A percentile compares a stretch with the other conserved stretches of the same genome.
Evolutionary conservation across 805 yeast species (phyloP).

Genomic region (Kazachstania viticola): DNA sequence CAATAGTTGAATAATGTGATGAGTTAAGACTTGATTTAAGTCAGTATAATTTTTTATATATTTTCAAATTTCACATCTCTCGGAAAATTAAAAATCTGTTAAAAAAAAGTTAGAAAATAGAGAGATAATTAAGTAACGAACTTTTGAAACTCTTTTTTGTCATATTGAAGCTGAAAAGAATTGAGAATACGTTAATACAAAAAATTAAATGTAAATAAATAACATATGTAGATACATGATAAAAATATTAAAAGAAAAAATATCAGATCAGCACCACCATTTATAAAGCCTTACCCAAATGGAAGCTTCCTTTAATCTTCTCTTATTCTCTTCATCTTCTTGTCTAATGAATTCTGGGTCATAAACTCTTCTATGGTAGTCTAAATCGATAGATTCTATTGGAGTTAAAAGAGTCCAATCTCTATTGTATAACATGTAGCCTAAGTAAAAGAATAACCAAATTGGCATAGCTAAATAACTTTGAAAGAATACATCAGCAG

Average conservation of each 20-base stretch:
- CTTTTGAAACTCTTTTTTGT: neutral
- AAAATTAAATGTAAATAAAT: neutral
- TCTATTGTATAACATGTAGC: constrained; percentile 37
- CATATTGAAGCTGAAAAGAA: neutral
- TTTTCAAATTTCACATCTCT: neutral
- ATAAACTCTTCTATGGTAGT: constrained; percentile 31
- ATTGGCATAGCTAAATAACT: constrained; percentile 41
- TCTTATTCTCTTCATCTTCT: constrained; percentile 30
- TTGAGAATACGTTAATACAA: neutral
- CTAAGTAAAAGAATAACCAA: constrained; percentile 34
- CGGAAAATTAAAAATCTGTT: neutral
- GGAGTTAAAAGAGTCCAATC: constrained; percentile 27
- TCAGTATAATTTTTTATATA: neutral
- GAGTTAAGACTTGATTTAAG: neutral
- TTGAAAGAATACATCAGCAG: constrained; percentile 37
- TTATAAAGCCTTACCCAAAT: constrained; percentile 27
- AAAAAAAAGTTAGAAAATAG: neutral
- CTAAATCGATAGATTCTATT: constrained; percentile 32
- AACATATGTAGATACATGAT: neutral
- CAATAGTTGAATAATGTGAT: neutral
- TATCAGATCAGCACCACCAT: constrained; percentile 30
- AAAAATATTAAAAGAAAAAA: neutral
- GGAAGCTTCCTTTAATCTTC: constrained; percentile 11
- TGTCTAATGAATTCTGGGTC: constrained; percentile 32
- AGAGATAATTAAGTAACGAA: neutral